A percentile compares a stretch with the other conserved stretches of the same genome.
phyloP scores from a whole-genome alignment of 2,329 filamentous ascomycete species.

The Drechslerella stenobrocha region DNA sequence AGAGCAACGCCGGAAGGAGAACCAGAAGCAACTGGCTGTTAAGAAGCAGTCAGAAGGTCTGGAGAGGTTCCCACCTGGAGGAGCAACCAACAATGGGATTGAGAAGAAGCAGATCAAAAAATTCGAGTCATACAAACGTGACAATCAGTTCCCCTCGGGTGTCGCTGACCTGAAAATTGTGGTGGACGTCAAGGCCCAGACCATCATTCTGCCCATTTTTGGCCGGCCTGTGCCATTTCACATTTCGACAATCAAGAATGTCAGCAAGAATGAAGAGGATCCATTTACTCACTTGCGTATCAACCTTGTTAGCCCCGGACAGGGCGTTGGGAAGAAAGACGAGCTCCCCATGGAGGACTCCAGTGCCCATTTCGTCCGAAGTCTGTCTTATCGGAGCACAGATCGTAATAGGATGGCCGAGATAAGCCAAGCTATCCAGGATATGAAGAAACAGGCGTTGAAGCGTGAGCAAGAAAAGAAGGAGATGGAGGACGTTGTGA shows the following conservation, averaged over 20 bases:
- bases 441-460: slow-evolving; percentile 88
- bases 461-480: slow-evolving; percentile 98
- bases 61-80: slow-evolving; percentile 73
- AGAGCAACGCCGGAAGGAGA: slow-evolving; percentile 81
- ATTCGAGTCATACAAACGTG: slow-evolving; percentile 98
- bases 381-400: slow-evolving; percentile 89
- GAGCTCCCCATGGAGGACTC: slow-evolving; percentile 92
- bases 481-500: slow-evolving; percentile 98
- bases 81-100: slow-evolving; percentile 76
- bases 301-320: slow-evolving; percentile 95
- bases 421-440: slow-evolving; percentile 88
- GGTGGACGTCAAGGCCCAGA: slow-evolving; percentile 86
- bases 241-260: slow-evolving; percentile 98
- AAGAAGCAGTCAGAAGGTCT: slow-evolving; percentile 92
- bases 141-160: slow-evolving; percentile 84
- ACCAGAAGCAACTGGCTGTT: slow-evolving; percentile 83
- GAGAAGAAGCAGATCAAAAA: slow-evolving; percentile 98
- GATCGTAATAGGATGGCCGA: slow-evolving; percentile 86
- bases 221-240: slow-evolving; percentile 96
- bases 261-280: slow-evolving; percentile 93
- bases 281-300: slow-evolving; percentile 92
- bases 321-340: slow-evolving; percentile 95
- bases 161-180: slow-evolving; percentile 85
- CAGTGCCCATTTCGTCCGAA: slow-evolving; percentile 91
- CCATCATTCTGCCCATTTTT: slow-evolving; percentile 93